These are phyloP conservation scores for Ilex asprella DNA, from an alignment of 257 asterid genomes.

Conservation along the genomic window DNA sequence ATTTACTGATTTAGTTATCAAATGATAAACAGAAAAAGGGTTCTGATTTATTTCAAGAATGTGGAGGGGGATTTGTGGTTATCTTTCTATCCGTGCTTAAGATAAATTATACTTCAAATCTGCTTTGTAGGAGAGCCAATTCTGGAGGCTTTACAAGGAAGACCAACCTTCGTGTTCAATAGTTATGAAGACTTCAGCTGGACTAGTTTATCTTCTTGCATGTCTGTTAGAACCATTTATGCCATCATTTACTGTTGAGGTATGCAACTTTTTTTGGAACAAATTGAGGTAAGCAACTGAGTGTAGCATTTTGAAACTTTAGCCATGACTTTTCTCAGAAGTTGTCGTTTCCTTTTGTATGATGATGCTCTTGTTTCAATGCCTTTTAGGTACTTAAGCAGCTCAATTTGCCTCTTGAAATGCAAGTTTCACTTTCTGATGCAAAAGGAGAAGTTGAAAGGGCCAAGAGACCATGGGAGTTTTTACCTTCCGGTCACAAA, in stretches of 20 bases:
- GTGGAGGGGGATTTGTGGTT: not conserved
- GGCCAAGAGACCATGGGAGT: slow-evolving; percentile 80
- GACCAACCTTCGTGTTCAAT: slow-evolving; percentile 58
- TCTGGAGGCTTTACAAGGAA: slow-evolving; percentile 98
- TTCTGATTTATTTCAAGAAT: not conserved
- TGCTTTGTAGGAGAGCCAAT: slow-evolving; percentile 65
- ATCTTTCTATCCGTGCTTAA: not conserved
- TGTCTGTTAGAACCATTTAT: slow-evolving; percentile 90
- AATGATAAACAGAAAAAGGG: not conserved
- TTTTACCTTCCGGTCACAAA: slow-evolving; percentile 74
- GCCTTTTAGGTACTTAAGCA: slow-evolving; percentile 75
- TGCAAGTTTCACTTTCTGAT: slow-evolving; percentile 59
- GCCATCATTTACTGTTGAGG: slow-evolving; percentile 91
- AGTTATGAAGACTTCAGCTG: slow-evolving; percentile 84
- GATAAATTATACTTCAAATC: not conserved
- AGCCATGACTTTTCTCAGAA: not conserved
- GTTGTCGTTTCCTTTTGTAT: not conserved
- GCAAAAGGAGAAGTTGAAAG: slow-evolving; percentile 62
- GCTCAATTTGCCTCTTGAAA: slow-evolving; percentile 68
- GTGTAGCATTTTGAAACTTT: too few species aligned
- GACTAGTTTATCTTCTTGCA: slow-evolving; percentile 89
- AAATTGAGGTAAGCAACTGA: not conserved
- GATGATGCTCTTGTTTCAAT: slow-evolving; percentile 11
- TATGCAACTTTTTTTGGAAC: slow-evolving; percentile 15
- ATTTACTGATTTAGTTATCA: too few species aligned